Evolutionary conservation across 768 basidiomycete species (phyloP), one percentile per base, ranked within the genome.

Genomic region (Lentinula aciculospora): DNA sequence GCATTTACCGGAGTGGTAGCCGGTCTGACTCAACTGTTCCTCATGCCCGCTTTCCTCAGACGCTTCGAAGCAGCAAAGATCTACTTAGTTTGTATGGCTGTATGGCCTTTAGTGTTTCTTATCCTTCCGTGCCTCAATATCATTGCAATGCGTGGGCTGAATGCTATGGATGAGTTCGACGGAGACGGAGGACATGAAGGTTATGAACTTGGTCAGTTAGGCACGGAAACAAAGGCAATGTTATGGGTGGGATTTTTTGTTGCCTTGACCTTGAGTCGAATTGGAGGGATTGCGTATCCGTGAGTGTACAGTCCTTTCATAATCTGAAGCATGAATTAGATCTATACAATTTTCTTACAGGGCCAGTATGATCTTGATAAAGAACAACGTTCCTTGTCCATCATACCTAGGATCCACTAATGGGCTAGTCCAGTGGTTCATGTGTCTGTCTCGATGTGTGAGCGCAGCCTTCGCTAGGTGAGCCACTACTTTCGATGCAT

Each of bases 381-480:
- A 82, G 60, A 75, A 82, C 49, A 70, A 77, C 48, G 71, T 79
- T 2, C 85, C 84, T 1, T 75, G 70, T 28, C 74, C 81, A 4
- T 72, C 74, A 17, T 74, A 78, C 19, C 72, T 89, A n/a, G 86
- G 85, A 1, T 77, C 80, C 44, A 81, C 82, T 1, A 88, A 88
- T 63, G 86, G 56, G 4, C 72, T 86, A 19, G 77, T 84, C 9
- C 83, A 86, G 60, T 76, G 82, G 51, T 71, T 76, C 7, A 84
- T 84, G 82, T 83, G 82, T 62, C 67, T 76, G 21, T 74, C 83
- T 23, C 77, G 86, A 28, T 77, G 83, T 1, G 66, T 86, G 48
- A 76, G 80, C 45, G 85, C 86, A 4, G 83, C 83, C 42, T 73
- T 85, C 49, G 81, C 81, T 56, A 84, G 82, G 83, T 82, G 40